These are phyloP conservation scores for Psilocybe tampanensis DNA, from an alignment of 768 basidiomycete species.

Conservation along the genomic window DNA sequence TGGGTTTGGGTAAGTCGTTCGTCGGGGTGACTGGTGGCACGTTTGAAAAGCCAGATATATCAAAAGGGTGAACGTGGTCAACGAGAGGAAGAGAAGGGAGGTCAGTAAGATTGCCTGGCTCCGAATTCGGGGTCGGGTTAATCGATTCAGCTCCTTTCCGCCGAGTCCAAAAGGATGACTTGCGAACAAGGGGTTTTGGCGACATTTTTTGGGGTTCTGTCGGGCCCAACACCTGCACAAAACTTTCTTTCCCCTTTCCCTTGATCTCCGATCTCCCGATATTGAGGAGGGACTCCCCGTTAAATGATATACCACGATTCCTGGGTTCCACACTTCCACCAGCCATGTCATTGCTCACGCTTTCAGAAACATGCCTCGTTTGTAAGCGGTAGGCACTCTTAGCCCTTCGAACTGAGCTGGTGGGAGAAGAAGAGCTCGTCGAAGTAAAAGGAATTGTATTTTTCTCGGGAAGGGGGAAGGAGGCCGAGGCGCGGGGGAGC, in stretches of 20 bases:
- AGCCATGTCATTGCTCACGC: constrained; percentile 19
- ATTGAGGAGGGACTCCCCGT: constrained; percentile 42
- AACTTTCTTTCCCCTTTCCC: constrained; percentile 44
- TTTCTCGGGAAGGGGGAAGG: constrained; percentile 46
- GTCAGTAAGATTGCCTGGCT: constrained; percentile 4
- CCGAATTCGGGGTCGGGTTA: constrained; percentile 9
- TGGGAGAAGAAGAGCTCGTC: constrained; percentile 20
- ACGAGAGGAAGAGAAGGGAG: constrained; percentile 30
- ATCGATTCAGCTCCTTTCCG: constrained; percentile 34
- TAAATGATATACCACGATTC: constrained; percentile 63
- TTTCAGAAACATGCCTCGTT: constrained; percentile 26
- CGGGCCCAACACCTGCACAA: constrained; percentile 20
- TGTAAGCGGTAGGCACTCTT: constrained; percentile 51
- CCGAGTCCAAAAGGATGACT: constrained; percentile 70
- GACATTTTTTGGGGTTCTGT: constrained; percentile 23
- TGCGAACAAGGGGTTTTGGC: constrained; percentile 50
- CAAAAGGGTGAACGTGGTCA: constrained; percentile 30
- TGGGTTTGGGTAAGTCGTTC: constrained; percentile 1
- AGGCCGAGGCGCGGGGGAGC: constrained; percentile 49
- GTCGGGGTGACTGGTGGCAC: not conserved
- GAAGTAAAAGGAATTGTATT: constrained; percentile 51
- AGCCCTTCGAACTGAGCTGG: constrained; percentile 42
- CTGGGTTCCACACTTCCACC: constrained; percentile 25
- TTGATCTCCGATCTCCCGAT: constrained; percentile 40
- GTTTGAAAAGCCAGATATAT: constrained; percentile 13